Evolutionary conservation across 2,329 filamentous ascomycete species (phyloP), one percentile per base, ranked within the genome.

Genomic region (Trichoderma hamatum): DNA sequence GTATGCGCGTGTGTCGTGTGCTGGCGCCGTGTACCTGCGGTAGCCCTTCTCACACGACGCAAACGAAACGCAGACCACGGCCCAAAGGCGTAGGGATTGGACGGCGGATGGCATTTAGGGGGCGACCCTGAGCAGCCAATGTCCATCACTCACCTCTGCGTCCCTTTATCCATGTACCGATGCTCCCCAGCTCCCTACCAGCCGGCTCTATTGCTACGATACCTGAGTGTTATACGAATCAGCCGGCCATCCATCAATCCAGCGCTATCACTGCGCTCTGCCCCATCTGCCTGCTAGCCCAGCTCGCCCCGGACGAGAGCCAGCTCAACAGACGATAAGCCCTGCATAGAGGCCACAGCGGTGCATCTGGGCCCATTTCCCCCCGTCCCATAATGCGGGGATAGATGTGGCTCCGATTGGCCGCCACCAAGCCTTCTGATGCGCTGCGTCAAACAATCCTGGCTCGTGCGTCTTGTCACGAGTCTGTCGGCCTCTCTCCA

Each of bases 381-480:
- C 60, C 51, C 55, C 55, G 63, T 67, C 68, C 62, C 49, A 62
- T 62, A 70, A 70, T 70, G 68, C 68, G 68, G 68, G 68, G 68
- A 68, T 61, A 49, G 4, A 30, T 49, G 54, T 28, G 43, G 43
- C 68, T 51, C 68, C 68, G 56, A 70, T 70, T 70, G 68, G 68
- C 30, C 64, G 46, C 56, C 64, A 60, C 49, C 19, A 6, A 32
- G 7, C 19, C 63, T 61, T 61, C 64, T 70, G 68, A 67, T 68
- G 62, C 68, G 68, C 62, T 36, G 55, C 60, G 62, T 59, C 61
- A 69, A 43, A 59, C 24, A 51, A 36, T 43, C 63, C 68, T 67
- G 68, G 68, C 63, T 62, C 63, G 68, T 70, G 68, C 68, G 30
- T 46, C n/a, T 51, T 70, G 68, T 70, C 68, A 70, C 68, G 68